Evolutionary conservation across 75 land plant species (phyloP).

Genomic region (Isoetes taiwanensis): DNA sequence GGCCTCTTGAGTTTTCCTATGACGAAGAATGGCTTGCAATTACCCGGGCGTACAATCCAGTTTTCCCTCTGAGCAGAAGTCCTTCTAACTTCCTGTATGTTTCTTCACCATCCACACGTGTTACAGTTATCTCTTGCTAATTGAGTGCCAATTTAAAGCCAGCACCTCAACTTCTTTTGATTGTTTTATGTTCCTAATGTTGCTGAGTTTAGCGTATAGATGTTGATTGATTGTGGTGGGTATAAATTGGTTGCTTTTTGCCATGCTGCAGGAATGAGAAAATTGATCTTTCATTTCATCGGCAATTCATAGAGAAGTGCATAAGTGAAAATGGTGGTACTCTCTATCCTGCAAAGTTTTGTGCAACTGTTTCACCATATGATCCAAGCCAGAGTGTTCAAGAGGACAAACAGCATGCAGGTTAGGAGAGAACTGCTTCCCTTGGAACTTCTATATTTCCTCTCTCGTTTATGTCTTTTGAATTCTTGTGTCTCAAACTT

Average conservation of each 20-base stretch:
- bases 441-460: too few species aligned
- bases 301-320: constrained; percentile 45
- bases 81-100: constrained; percentile 25
- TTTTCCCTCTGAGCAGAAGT: constrained; percentile 44
- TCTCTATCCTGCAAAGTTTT: constrained; percentile 49
- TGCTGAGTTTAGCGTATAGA: background rate
- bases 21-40: constrained; percentile 98
- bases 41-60: constrained; percentile 46
- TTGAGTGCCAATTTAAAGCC: background rate
- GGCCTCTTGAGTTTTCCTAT: constrained; percentile 56
- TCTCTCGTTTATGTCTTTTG: too few species aligned
- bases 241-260: background rate
- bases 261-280: constrained; percentile 18
- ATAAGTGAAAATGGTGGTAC: constrained; percentile 29
- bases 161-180: constrained; percentile 5
- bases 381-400: constrained; percentile 15
- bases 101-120: background rate
- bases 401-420: too few species aligned
- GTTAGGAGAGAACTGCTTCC: too few species aligned
- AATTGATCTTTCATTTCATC: constrained; percentile 31
- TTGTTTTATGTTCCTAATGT: background rate
- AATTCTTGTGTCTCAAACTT: background rate
- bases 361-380: constrained; percentile 37
- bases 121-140: background rate
- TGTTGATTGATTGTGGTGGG: background rate